Conservation (phyloP, 805 yeast species). For the Metschnikowia baotianmanensis region DNA sequence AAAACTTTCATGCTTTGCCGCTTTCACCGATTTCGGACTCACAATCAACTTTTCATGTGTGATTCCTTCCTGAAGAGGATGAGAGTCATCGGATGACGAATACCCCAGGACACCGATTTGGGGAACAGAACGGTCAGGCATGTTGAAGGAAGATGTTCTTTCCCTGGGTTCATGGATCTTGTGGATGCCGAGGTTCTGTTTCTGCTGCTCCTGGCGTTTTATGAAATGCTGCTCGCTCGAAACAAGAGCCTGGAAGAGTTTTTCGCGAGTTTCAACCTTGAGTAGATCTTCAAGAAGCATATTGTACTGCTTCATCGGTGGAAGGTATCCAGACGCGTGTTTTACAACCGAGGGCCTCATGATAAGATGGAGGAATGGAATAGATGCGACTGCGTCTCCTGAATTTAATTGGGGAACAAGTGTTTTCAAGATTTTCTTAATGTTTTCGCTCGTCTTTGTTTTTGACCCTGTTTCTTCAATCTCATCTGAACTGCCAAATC, state of each 20-base stretch:
- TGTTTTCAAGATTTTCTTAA: conserved; percentile 4
- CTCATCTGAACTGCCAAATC: conserved; percentile 30
- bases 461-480: conserved; percentile 10
- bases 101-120: background rate
- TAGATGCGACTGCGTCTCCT: conserved; percentile 35
- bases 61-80: too few species aligned
- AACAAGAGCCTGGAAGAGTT: conserved; percentile 8
- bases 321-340: conserved; percentile 37
- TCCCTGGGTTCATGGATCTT: conserved; percentile 13
- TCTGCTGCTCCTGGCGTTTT: conserved; percentile 33
- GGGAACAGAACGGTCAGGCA: background rate
- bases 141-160: conserved; percentile 2
- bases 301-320: conserved; percentile 32
- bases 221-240: conserved; percentile 11
- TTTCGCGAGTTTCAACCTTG: conserved; percentile 20
- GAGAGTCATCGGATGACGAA: too few species aligned
- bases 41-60: too few species aligned
- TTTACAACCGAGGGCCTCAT: conserved; percentile 41
- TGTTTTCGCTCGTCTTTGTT: too few species aligned
- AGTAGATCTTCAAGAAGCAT: conserved; percentile 30
- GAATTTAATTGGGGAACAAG: conserved; percentile 25
- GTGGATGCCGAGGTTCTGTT: conserved; percentile 22
- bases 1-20: conserved; percentile 27
- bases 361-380: conserved; percentile 41
- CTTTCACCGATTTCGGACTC: conserved; percentile 7